Percentiles rank a stretch among this genome's conserved stretches.
phyloP scores from a whole-genome alignment of 768 basidiomycete species.

The Xerocomellus dryophilus region DNA sequence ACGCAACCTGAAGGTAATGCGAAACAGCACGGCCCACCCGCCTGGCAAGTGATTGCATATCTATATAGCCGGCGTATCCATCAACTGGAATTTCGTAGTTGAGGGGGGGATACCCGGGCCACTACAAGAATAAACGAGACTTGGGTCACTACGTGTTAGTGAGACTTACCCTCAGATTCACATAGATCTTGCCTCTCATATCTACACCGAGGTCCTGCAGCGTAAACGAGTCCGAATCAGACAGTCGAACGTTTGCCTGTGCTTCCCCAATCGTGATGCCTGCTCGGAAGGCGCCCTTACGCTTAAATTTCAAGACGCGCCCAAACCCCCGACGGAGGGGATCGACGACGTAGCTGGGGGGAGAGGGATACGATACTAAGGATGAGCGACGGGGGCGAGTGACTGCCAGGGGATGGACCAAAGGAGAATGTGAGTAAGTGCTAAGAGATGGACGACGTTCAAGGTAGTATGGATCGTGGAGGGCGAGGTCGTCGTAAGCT shows the following conservation, averaged over 20 bases:
- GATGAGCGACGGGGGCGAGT: slow-evolving; percentile 37
- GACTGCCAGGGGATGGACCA: slow-evolving; percentile 20
- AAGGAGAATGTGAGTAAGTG: slow-evolving; percentile 18
- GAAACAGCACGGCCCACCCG: slow-evolving; percentile 68
- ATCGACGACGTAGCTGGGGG: slow-evolving; percentile 37
- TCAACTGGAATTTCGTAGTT: slow-evolving; percentile 76
- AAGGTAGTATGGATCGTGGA: slow-evolving; percentile 49
- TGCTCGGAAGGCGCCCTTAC: slow-evolving; percentile 61
- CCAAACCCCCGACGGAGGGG: slow-evolving; percentile 49
- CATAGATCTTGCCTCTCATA: slow-evolving; percentile 51
- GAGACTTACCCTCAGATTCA: slow-evolving; percentile 57
- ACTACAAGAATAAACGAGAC: slow-evolving; percentile 39
- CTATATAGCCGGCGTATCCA: slow-evolving; percentile 60
- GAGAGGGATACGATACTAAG: slow-evolving; percentile 37
- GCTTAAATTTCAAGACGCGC: slow-evolving; percentile 66
- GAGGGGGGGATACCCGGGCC: slow-evolving; percentile 66
- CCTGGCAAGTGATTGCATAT: slow-evolving; percentile 64
- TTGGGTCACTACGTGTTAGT: background rate
- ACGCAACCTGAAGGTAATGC: slow-evolving; percentile 67
- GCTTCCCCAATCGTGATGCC: slow-evolving; percentile 70
- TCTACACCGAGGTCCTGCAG: slow-evolving; percentile 67
- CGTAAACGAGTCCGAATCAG: slow-evolving; percentile 60
- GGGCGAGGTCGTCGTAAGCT: slow-evolving; percentile 57
- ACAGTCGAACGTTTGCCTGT: slow-evolving; percentile 58
- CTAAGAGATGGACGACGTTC: slow-evolving; percentile 21